Base-by-base conservation (phyloP, 345 rosid species). In the Carallia brachiata region DNA sequence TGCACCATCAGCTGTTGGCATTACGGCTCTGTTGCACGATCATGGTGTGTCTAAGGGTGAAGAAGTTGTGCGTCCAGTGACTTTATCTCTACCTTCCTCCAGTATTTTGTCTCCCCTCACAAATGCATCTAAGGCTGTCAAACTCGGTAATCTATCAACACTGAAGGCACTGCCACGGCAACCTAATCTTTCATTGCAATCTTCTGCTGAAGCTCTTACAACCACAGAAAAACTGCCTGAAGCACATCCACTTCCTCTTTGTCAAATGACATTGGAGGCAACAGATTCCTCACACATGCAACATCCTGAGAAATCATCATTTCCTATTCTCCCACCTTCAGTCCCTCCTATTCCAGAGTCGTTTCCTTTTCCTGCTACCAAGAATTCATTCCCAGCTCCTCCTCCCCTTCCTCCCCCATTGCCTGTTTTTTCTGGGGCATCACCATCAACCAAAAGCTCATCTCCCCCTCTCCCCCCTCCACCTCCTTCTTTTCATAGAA, bases 21-120 rank as follows among this genome's bases (percentile, higher is more conserved):
- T 91, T 79, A 85, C 96, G 52, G 86, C 97, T 72, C 74, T 89
- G 74, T 83, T 91, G 81, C 88, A 86, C 15, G 93, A 91, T 84
- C 88, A 87, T 78, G 79, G 62, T 74, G 36, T 70, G 71, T 80
- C 79, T 73, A 75, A 70, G 63, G 79, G 71, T 59, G 87, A 81
- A 73, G 88, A 84, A 76, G 70, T 61, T 30, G 61, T 73, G 61
- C 73, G 65, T 52, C 79, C 79, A 61, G 66, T 73, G 52, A 67
- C 72, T 44, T 32, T 71, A 62, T 55, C 84, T 70, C 73, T 60
- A 16, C 71, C 87, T 64, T 61, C 81, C 63, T 52, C 70, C 62
- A 59, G 82, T 18, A 40, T 65, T 64, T 59, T 80, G 67, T 76
- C 84, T 48, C 70, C 78, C 39, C 54, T 76, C n/a, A 60, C 78